Conservation (phyloP, 495 filamentous ascomycete genomes). For the Venustampulla echinocandica region DNA sequence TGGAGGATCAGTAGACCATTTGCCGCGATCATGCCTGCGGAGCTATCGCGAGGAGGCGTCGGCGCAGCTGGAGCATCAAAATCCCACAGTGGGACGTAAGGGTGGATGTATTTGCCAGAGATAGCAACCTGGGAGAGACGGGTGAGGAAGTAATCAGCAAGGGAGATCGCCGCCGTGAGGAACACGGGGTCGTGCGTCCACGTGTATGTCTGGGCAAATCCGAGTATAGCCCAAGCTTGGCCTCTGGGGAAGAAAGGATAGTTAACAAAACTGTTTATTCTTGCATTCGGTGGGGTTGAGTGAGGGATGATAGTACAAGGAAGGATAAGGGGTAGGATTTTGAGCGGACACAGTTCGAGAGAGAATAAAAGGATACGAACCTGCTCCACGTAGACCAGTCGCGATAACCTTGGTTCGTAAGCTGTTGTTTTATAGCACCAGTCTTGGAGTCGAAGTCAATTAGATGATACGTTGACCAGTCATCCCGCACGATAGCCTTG, state of each 20-base stretch:
- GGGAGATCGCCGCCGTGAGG: conserved; percentile 25
- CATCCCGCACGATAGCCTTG: conserved; percentile 25
- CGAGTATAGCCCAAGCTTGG: conserved; percentile 40
- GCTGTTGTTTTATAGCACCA: conserved; percentile 24
- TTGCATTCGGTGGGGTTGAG: no score
- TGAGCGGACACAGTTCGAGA: no score
- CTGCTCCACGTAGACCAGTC: conserved; percentile 33
- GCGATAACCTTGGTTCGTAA: conserved; percentile 35
- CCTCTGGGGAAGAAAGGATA: no score
- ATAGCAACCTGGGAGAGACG: conserved; percentile 13
- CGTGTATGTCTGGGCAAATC: conserved; percentile 34
- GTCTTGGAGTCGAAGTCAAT: conserved; percentile 32
- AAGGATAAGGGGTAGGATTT: no score
- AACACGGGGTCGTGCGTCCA: conserved; percentile 35
- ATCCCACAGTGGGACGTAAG: conserved; percentile 27
- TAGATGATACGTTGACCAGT: conserved; percentile 32
- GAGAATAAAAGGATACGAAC: no score
- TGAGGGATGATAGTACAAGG: no score
- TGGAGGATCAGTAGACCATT: conserved; percentile 34
- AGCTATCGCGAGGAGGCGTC: conserved; percentile 26
- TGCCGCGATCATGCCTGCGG: conserved; percentile 32
- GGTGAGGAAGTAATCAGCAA: conserved; percentile 32
- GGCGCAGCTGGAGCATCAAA: conserved; percentile 31
- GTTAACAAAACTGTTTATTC: no score
- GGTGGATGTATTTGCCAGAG: neutral